phyloP scores from a whole-genome alignment of 768 basidiomycete genomes.

The Lentinula lateritia region DNA sequence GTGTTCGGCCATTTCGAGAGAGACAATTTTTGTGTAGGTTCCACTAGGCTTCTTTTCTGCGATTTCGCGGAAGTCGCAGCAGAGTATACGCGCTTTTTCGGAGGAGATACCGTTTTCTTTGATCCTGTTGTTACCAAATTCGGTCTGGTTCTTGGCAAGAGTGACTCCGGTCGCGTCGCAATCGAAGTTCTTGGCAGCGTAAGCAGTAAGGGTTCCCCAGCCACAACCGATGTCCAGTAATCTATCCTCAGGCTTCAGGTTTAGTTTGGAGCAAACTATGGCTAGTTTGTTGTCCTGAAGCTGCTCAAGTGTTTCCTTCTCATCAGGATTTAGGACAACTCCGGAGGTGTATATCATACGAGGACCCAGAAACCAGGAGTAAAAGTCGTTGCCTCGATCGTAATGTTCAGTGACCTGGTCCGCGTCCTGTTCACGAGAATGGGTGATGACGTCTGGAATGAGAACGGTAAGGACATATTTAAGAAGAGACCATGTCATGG shows the following conservation, averaged over 20 bases:
- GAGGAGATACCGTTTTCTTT: conserved; percentile 67
- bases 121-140: conserved; percentile 89
- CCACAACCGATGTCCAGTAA: conserved; percentile 88
- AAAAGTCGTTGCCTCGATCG: conserved; percentile 97
- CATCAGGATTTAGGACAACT: conserved; percentile 64
- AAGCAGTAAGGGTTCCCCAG: conserved; percentile 94
- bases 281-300: conserved; percentile 98
- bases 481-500: conserved; percentile 86
- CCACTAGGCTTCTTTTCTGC: conserved; percentile 54
- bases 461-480: conserved; percentile 87
- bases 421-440: conserved; percentile 88
- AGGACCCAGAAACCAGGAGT: conserved; percentile 92
- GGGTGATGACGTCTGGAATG: conserved; percentile 90
- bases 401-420: conserved; percentile 96
- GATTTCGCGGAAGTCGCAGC: conserved; percentile 91
- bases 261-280: conserved; percentile 91
- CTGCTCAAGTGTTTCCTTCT: conserved; percentile 81
- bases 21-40: conserved; percentile 90
- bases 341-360: conserved; percentile 99
- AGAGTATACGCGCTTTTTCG: conserved; percentile 82
- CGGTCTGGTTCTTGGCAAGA: conserved; percentile 83
- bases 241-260: conserved; percentile 80
- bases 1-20: conserved; percentile 99
- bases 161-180: conserved; percentile 97
- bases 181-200: conserved; percentile 96